Base-by-base conservation (phyloP, 306 rosid species). In the Citrullus mucosospermus region DNA sequence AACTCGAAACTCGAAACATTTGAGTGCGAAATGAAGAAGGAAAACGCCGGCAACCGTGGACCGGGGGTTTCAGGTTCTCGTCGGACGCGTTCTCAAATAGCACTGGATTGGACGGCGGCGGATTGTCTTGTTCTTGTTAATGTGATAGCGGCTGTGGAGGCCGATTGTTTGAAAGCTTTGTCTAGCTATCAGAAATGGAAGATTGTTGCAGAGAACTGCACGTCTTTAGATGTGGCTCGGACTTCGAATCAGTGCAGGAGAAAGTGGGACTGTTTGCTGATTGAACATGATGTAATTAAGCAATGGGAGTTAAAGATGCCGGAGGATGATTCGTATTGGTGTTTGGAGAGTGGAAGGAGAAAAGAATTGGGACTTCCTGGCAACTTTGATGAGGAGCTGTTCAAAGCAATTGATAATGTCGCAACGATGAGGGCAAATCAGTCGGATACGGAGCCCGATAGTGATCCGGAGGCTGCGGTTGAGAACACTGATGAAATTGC, bases 101-200 rank as follows among this genome's bases (percentile, higher is more conserved):
- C 88, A 0, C 96, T 93, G 0, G 96, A 87, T 25, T 93, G 93
- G 97, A 78, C 83, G 8, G 65, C 85, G 8, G 80, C 82, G 9
- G 96, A 88, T 15, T 61, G 84, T 15, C 89, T 90, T 38, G 86
- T 89, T 72, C 92, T 93, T 20, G 92, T 89, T 41, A 92, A 90
- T 81, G 93, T 89, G 76, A 73, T 89, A 56, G 87, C 90, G 0
- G 91, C 96, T 28, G 93, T 92, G n/a, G 96, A 92, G 73, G 89
- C 93, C 32, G 92, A 92, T n/a, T 90, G 92, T 57, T 79, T 80
- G 62, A 82, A 50, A 3, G 83, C 83, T 44, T 59, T 87, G 39
- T 87, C 91, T 15, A 80, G 88, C 18, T 89, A 54, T 13, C 91
- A 89, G 87, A 88, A 84, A 81, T 89, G 93, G 93, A 84, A 84